phyloP scores from a whole-genome alignment of 208 protist species.

The Acanthamoeba triangularis region DNA sequence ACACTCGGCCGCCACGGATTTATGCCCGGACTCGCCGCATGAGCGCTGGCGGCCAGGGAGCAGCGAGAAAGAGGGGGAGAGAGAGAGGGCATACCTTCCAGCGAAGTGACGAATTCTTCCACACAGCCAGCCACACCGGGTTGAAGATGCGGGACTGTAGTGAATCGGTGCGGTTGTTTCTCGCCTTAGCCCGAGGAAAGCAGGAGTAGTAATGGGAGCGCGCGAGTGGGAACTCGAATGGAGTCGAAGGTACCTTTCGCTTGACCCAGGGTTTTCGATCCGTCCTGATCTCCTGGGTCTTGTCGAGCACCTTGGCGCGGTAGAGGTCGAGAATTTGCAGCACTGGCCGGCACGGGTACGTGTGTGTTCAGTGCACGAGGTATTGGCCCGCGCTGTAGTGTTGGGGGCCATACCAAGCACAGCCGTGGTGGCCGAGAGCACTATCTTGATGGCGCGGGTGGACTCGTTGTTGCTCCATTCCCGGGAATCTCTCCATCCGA shows the following conservation, averaged over 20 bases:
- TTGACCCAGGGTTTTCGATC: not conserved
- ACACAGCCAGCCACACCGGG: constrained; percentile 8
- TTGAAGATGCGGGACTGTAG: not conserved
- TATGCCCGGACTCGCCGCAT: not conserved
- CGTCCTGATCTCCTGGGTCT: not conserved
- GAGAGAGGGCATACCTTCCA: not conserved
- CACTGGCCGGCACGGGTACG: no score
- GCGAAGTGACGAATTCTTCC: constrained; percentile 40
- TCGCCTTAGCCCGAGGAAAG: no score
- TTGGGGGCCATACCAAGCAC: not conserved
- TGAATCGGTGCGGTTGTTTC: not conserved
- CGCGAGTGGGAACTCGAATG: not conserved
- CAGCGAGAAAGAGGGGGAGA: not conserved
- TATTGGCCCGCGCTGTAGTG: not conserved
- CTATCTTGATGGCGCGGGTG: not conserved
- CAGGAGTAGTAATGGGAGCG: not conserved
- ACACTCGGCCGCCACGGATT: not conserved
- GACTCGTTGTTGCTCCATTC: not conserved
- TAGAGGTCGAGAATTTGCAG: constrained; percentile 13
- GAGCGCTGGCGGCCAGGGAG: not conserved
- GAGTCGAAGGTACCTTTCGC: not conserved
- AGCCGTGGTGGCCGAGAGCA: not conserved
- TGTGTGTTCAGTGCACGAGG: not conserved
- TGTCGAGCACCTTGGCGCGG: constrained; percentile 18
- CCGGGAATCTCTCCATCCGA: not conserved